A percentile compares a stretch with the other conserved stretches of the same genome.
phyloP scores from a whole-genome alignment of 495 filamentous ascomycete genomes.

The Aspergillus panamensis region DNA sequence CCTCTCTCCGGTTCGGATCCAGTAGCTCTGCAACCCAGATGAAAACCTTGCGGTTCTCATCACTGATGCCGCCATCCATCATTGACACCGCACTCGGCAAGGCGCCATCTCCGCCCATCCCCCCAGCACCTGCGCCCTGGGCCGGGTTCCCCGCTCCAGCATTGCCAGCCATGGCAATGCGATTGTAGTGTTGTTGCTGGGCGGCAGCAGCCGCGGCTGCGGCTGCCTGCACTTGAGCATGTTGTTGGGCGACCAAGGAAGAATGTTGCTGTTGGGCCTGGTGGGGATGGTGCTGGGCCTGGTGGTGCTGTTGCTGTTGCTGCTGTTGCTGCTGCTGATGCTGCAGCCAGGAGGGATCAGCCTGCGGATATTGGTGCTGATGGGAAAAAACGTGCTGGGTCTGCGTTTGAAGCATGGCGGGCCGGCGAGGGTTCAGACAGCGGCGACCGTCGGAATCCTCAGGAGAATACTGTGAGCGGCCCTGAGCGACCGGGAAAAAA shows the following conservation, averaged over 20 bases:
- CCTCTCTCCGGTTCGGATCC: constrained; percentile 81
- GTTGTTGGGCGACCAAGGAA: constrained; percentile 50
- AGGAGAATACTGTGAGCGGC: constrained; percentile 26
- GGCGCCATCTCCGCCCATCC: constrained; percentile 52
- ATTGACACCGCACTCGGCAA: constrained; percentile 44
- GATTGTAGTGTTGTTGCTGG: constrained; percentile 78
- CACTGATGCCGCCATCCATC: constrained; percentile 63
- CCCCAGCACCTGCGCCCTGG: constrained; percentile 41
- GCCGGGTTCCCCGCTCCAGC: constrained; percentile 30
- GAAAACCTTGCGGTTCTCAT: constrained; percentile 89
- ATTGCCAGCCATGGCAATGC: constrained; percentile 64
- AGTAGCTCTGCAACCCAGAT: constrained; percentile 91
- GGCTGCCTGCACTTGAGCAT: constrained; percentile 58
- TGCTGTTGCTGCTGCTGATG: constrained; percentile 59
- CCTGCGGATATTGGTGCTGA: constrained; percentile 77
- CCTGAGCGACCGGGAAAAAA: constrained; percentile 22
- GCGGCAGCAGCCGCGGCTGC: constrained; percentile 62
- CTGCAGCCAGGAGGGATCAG: constrained; percentile 76
- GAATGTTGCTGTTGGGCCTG: constrained; percentile 48
- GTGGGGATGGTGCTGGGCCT: constrained; percentile 58
- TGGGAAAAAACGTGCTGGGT: constrained; percentile 65
- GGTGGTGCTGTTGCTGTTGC: constrained; percentile 57
- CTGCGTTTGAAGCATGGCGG: constrained; percentile 51
- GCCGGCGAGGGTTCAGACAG: constrained; percentile 27
- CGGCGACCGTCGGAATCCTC: constrained; percentile 37